phyloP scores from a whole-genome alignment of 306 rosid species.

The Inga laurina region DNA sequence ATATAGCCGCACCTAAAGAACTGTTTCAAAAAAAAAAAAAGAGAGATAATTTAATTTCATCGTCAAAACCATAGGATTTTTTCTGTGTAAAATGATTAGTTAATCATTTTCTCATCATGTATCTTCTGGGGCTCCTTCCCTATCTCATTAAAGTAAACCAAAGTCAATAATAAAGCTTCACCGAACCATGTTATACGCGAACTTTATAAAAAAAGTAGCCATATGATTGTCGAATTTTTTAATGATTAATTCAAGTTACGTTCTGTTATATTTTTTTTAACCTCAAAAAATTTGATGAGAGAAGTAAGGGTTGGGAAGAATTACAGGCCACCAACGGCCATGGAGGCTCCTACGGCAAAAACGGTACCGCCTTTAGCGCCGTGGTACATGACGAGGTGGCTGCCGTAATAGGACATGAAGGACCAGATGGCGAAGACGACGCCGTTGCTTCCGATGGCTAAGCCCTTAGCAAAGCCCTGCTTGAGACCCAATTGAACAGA shows the following conservation, averaged over 20 bases:
- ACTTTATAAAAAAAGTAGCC: neutral
- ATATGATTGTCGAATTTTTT: neutral
- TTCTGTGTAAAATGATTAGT: too few relatives aligned
- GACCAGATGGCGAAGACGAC: conserved; percentile 75
- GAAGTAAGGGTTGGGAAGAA: neutral
- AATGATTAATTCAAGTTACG: neutral
- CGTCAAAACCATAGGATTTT: too few relatives aligned
- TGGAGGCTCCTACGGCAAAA: conserved; percentile 67
- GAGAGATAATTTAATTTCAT: too few relatives aligned
- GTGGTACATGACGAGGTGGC: conserved; percentile 74
- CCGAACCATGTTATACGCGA: neutral
- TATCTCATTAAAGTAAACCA: neutral
- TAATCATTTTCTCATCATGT: too few relatives aligned
- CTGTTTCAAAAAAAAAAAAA: conserved; percentile 21
- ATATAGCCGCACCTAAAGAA: conserved; percentile 60
- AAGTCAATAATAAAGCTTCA: neutral
- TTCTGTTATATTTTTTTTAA: neutral
- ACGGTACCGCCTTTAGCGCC: conserved; percentile 77
- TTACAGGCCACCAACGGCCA: conserved; percentile 81
- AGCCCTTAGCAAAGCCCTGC: conserved; percentile 76
- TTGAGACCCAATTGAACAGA: conserved; percentile 60
- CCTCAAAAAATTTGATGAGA: too few relatives aligned
- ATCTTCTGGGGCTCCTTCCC: neutral
- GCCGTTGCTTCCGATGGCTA: conserved; percentile 81
- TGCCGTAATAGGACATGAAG: conserved; percentile 69